A percentile compares a stretch with the other conserved stretches of the same genome.
Conservation (phyloP, 805 yeast genomes). For the Metschnikowia arizonensis region DNA sequence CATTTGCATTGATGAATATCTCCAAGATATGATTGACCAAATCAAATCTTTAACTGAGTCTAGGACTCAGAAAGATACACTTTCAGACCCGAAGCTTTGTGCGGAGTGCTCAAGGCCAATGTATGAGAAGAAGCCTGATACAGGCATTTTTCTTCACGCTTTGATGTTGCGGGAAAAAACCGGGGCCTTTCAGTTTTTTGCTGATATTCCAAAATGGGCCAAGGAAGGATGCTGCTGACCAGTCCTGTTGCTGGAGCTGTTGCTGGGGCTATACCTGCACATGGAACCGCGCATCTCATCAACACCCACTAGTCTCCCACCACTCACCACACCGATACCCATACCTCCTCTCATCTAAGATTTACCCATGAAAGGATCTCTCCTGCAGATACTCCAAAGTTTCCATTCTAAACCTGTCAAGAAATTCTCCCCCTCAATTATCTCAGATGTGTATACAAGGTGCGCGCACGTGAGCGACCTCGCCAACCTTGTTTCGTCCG, state of each 20-base stretch:
- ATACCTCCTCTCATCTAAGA: no score
- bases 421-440: constrained; percentile 7
- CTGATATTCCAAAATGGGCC: neutral
- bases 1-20: neutral
- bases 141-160: constrained; percentile 48
- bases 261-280: neutral
- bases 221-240: neutral
- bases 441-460: constrained; percentile 11
- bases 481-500: constrained; percentile 13
- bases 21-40: neutral
- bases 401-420: constrained; percentile 9
- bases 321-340: no score
- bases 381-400: constrained; percentile 6
- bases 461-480: constrained; percentile 6
- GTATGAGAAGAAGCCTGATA: constrained; percentile 15
- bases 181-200: neutral
- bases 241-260: neutral
- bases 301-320: neutral
- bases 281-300: constrained; percentile 3
- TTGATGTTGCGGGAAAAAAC: constrained; percentile 6
- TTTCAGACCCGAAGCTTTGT: constrained; percentile 4
- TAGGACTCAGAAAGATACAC: neutral
- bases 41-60: neutral
- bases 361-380: constrained; percentile 2
- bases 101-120: constrained; percentile 16